Percentiles rank a stretch among this genome's conserved stretches.
These are phyloP conservation scores for Trypanosomatidae sp. DNA, from an alignment of 208 protist species.

Conservation along the genomic window DNA sequence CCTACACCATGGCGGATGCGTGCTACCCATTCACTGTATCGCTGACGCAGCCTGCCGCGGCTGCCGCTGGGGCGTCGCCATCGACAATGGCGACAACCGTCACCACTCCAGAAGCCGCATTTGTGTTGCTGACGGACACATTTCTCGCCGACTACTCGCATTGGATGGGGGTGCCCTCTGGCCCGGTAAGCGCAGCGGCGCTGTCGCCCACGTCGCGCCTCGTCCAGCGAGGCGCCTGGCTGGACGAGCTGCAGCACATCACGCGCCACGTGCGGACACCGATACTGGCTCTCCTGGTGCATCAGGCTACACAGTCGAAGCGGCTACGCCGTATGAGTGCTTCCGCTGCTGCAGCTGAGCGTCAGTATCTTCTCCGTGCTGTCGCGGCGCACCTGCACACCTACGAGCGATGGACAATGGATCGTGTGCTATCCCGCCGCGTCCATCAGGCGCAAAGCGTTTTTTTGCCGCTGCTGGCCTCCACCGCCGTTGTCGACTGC, in stretches of 20 bases:
- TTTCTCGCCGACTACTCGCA: constrained; percentile 28
- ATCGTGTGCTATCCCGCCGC: constrained; percentile 20
- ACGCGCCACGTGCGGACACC: constrained; percentile 42
- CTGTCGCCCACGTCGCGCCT: background rate
- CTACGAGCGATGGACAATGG: constrained; percentile 37
- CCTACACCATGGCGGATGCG: constrained; percentile 34
- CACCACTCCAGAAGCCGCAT: constrained; percentile 27
- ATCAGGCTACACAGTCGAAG: constrained; percentile 22
- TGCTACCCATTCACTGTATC: constrained; percentile 27
- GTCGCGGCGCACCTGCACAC: constrained; percentile 36
- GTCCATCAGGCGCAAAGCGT: constrained; percentile 19
- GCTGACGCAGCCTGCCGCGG: constrained; percentile 3
- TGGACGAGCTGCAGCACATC: constrained; percentile 46
- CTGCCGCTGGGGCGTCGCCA: background rate
- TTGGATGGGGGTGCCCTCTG: constrained; percentile 29
- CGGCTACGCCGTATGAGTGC: constrained; percentile 1
- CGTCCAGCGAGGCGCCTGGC: constrained; percentile 22
- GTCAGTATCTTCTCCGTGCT: constrained; percentile 22
- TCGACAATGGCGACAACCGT: constrained; percentile 11
- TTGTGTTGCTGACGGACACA: constrained; percentile 24
- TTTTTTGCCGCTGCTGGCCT: constrained; percentile 23
- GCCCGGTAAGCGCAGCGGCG: background rate
- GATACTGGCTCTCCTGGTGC: constrained; percentile 38
- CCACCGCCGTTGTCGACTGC: constrained; percentile 24
- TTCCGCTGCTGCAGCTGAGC: constrained; percentile 5